Evolutionary conservation across 2,329 filamentous ascomycete species (phyloP), one percentile per base, ranked within the genome.

Genomic region (Colletotrichum phormii): DNA sequence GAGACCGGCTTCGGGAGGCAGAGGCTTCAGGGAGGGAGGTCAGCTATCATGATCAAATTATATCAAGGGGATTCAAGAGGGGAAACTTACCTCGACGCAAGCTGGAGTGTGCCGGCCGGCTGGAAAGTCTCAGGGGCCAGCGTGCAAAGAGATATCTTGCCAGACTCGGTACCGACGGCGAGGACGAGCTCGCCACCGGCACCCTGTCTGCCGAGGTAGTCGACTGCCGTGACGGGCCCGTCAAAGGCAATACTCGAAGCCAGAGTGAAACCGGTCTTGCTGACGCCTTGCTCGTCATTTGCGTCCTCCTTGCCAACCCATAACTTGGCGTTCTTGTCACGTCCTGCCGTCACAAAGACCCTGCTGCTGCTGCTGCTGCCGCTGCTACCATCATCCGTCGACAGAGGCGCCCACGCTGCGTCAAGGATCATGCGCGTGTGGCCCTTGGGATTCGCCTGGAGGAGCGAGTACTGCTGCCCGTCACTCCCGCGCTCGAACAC

Each of bases 401-500:
- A 33, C 18, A 22, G 18, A 1, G 93, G 92, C 1, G 93, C 92
- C 96, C 97, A 99, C 2, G 94, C 90, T 1, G 91, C 93, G 79
- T 95, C 95, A 15, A 98, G 87, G 58, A 99, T 95, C 95, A 99
- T 98, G 72, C 97, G 88, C 4, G 93, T 88, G 81, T 99, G 97
- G 0, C 94, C 96, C 82, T 97, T 98, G 1, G 91, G 89, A 77
- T 97, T 95, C 3, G 89, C 86, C 74, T 91, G 86, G 51, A 89
- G 81, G 3, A 92, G 84, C 29, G 81, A 83, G 78, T 93, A 98
- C 15, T 79, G 79, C 35, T 77, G 77, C 1, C 75, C 77, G 42
- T 76, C 80, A 6, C 79, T 80, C 42, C 83, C 83, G 51, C 90
- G 86, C 77, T 89, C 84, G 80, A 96, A 99, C 1, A 98, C 86